phyloP scores from a whole-genome alignment of 2,329 filamentous ascomycete species.

The Scedosporium aurantiacum region DNA sequence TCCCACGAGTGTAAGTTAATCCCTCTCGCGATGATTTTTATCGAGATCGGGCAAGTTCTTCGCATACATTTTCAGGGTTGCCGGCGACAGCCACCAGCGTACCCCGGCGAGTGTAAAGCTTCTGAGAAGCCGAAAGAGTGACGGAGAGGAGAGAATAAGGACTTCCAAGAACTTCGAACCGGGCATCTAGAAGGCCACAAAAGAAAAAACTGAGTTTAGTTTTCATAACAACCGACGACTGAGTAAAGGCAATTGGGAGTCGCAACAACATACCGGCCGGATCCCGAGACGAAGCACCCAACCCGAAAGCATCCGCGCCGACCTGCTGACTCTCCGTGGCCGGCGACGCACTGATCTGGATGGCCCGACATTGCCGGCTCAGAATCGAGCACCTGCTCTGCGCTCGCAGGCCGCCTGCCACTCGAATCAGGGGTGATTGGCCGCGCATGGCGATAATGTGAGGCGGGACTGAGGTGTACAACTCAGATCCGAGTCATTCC shows the following conservation, averaged over 20 bases:
- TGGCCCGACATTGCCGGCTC: slow-evolving; percentile 45
- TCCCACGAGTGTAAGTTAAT: neutral
- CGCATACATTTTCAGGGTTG: slow-evolving; percentile 72
- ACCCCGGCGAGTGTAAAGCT: slow-evolving; percentile 82
- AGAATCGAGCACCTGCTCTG: slow-evolving; percentile 24
- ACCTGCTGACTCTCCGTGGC: slow-evolving; percentile 41
- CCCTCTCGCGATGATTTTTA: slow-evolving; percentile 6
- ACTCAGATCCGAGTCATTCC: neutral
- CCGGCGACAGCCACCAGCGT: slow-evolving; percentile 84
- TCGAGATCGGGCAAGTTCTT: neutral
- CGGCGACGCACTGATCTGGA: slow-evolving; percentile 53
- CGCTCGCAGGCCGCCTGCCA: slow-evolving; percentile 19
- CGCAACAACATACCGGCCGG: slow-evolving; percentile 32
- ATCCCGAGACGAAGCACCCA: slow-evolving; percentile 33
- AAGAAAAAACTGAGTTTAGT: neutral
- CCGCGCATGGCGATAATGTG: slow-evolving; percentile 28
- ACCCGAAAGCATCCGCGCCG: slow-evolving; percentile 48
- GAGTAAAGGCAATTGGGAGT: neutral
- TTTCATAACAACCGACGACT: neutral
- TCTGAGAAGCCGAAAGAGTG: slow-evolving; percentile 83
- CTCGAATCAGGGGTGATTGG: slow-evolving; percentile 26
- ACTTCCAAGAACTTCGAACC: slow-evolving; percentile 84
- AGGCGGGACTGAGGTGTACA: neutral
- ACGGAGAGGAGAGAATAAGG: slow-evolving; percentile 92
- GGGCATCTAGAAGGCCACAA: slow-evolving; percentile 56